A percentile compares a stretch with the other conserved stretches of the same genome.
Conservation (phyloP, 2,329 filamentous ascomycete genomes). For the Amesomyces nigricolor region DNA sequence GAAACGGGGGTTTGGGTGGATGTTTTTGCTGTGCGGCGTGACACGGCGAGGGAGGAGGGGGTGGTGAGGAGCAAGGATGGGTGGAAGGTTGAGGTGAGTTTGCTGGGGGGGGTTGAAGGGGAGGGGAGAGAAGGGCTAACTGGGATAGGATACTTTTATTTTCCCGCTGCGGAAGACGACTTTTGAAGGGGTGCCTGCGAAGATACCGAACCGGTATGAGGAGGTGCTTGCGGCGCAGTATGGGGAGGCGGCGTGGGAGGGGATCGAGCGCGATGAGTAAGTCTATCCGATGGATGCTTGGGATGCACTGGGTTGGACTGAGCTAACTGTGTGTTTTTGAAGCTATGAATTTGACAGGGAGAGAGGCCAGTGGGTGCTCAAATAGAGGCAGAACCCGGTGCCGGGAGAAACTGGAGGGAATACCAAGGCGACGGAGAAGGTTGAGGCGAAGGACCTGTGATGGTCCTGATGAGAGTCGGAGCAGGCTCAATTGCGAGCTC, state of each 20-base stretch:
- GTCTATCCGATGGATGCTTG: conserved; percentile 19
- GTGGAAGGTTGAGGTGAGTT: conserved; percentile 37
- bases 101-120: neutral
- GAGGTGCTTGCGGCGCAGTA: conserved; percentile 57
- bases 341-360: too few species aligned
- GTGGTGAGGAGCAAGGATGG: conserved; percentile 48
- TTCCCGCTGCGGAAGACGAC: conserved; percentile 63
- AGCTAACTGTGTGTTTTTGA: neutral
- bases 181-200: conserved; percentile 61
- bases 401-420: too few species aligned
- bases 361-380: too few species aligned
- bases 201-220: conserved; percentile 59
- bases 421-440: too few species aligned
- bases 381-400: too few species aligned
- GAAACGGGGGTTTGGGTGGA: conserved; percentile 45
- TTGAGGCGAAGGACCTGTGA: too few species aligned
- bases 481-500: too few species aligned
- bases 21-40: conserved; percentile 47
- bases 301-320: neutral
- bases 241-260: conserved; percentile 43
- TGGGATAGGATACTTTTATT: conserved; percentile 48
- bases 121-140: neutral
- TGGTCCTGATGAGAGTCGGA: too few species aligned
- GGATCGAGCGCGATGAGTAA: conserved; percentile 49
- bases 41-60: conserved; percentile 38